Evolutionary conservation across 495 filamentous ascomycete species (phyloP), one percentile per base, ranked within the genome.

Genomic region (Durotheca rogersii): DNA sequence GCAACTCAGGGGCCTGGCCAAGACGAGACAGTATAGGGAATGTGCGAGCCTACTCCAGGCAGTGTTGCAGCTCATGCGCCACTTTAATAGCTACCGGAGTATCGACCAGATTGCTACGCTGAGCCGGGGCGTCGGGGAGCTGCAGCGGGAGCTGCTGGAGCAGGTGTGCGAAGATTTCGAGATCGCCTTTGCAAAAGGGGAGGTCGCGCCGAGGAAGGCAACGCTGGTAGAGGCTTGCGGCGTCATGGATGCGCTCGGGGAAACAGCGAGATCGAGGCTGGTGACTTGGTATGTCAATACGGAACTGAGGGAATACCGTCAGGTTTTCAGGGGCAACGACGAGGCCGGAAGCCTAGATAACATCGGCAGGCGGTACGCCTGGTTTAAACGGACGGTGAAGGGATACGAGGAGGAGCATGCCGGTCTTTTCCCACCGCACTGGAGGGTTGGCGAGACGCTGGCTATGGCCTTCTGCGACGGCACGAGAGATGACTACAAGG

Each of bases 141-240:
- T 98, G 43, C 95, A 97, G 70, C 77, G 92, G 31, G 93, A 97
- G 68, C 73, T 98, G 21, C 74, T 96, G 48, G 93, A 98, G 72
- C 94, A 98, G 67, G 84, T 97, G 15, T 98, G 93, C 67, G 93
- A 97, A 70, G 93, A 98, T 68, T 97, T 98, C 58, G 93, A 98
- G 74, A 78, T 96, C 35, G 84, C 85, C 0, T 97, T 97, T 69
- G 88, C 94, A 12, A 95, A 93, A 67, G 85, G 82, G 2, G 92
- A 97, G 66, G 82, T 95, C 12, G 73, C 75, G 7, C 74, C 81
- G 47, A 83, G 80, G 54, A 85, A 83, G 54, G 78, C 72, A 9
- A 82, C 86, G 58, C 76, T 98, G 35, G 74, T 84, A 14, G 94
- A 98, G 68, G 88, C 88, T 6, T 98, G 93, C 66, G 73, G 83